A percentile compares a stretch with the other conserved stretches of the same genome.
Conservation (phyloP, 2,329 filamentous ascomycete species). For the Botrytis fragariae region DNA sequence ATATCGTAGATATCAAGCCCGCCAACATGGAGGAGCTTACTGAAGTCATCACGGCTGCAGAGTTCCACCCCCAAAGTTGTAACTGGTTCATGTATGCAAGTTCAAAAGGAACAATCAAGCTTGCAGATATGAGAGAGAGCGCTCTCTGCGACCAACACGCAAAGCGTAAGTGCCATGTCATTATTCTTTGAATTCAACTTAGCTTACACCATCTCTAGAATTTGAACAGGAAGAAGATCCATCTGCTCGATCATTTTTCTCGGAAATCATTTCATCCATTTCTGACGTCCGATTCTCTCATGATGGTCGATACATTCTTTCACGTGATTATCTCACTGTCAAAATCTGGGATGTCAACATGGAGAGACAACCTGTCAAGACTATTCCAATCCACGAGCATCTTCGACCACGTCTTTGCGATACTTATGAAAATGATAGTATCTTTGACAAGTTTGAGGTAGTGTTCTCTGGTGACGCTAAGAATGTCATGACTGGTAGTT, state of each 20-base stretch:
- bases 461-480: constrained; percentile 97
- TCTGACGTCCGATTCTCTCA: constrained; percentile 97
- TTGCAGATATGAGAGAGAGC: constrained; percentile 97
- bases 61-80: constrained; percentile 95
- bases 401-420: constrained; percentile 91
- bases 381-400: constrained; percentile 97
- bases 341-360: constrained; percentile 99
- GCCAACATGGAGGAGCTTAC: constrained; percentile 99
- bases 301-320: constrained; percentile 95
- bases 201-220: constrained; percentile 53
- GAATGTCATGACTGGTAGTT: constrained; percentile 99
- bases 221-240: constrained; percentile 99
- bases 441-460: constrained; percentile 99
- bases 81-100: constrained; percentile 99
- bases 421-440: constrained; percentile 98
- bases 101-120: constrained; percentile 97
- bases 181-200: constrained; percentile 15
- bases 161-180: constrained; percentile 62
- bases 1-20: constrained; percentile 99
- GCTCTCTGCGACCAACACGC: constrained; percentile 94
- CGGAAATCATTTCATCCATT: constrained; percentile 98
- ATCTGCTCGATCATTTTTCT: constrained; percentile 96
- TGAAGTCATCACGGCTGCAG: constrained; percentile 96
- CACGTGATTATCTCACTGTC: constrained; percentile 95
- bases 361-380: constrained; percentile 96